Conservation (phyloP, 257 asterid genomes). For the Datura wrightii region DNA sequence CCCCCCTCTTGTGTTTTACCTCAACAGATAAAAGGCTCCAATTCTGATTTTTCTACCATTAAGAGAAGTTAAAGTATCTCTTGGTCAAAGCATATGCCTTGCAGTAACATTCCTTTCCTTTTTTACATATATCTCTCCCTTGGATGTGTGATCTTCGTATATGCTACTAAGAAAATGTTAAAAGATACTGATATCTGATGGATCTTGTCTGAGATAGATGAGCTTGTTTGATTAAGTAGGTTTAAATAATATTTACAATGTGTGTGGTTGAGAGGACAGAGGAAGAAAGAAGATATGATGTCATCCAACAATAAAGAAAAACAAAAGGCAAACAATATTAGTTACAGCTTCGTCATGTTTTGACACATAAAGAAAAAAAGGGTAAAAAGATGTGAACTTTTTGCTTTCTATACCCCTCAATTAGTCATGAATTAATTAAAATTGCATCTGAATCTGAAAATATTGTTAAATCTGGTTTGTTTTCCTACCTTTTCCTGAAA, state of each 20-base stretch:
- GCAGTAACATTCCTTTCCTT: background rate
- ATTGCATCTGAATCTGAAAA: background rate
- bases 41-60: slow-evolving; percentile 14
- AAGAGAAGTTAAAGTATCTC: background rate
- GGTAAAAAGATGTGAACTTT: background rate
- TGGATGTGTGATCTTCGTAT: background rate
- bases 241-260: background rate
- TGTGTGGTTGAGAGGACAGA: background rate
- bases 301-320: slow-evolving; percentile 16
- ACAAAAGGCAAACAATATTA: background rate
- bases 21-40: background rate
- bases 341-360: background rate
- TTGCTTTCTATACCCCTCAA: background rate
- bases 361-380: background rate
- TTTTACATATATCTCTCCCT: slow-evolving; percentile 13
- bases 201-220: background rate
- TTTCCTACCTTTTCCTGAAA: background rate
- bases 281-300: slow-evolving; percentile 2
- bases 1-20: background rate
- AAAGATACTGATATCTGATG: background rate
- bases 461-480: background rate
- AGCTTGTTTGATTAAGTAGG: background rate
- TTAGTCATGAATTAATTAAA: background rate
- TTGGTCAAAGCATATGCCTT: background rate
- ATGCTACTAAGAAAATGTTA: background rate